Conservation (phyloP, 306 rosid genomes). For the Lithocarpus polystachyus region DNA sequence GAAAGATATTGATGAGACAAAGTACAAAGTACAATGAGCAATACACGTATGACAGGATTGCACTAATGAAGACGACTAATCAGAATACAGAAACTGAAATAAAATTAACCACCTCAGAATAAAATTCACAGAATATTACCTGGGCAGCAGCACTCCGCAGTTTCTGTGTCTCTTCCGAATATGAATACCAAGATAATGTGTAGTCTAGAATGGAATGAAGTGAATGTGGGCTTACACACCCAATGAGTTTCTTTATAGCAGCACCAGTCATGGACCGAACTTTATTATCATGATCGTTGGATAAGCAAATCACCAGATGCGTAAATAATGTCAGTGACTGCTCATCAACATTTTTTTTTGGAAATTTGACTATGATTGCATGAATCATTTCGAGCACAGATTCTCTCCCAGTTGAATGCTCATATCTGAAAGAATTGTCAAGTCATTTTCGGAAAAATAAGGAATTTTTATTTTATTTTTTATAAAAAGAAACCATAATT, state of each 20-base stretch:
- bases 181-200: constrained; percentile 78
- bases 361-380: constrained; percentile 70
- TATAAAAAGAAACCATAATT: neutral
- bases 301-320: constrained; percentile 80
- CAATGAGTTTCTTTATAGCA: constrained; percentile 66
- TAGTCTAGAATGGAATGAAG: constrained; percentile 58
- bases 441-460: neutral
- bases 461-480: neutral
- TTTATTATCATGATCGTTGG: constrained; percentile 66
- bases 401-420: constrained; percentile 80
- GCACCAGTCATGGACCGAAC: constrained; percentile 84
- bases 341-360: constrained; percentile 63
- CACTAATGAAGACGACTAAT: neutral
- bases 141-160: constrained; percentile 84
- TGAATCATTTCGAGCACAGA: constrained; percentile 91
- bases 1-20: neutral
- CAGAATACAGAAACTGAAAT: neutral
- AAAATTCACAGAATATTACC: constrained; percentile 40
- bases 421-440: constrained; percentile 56
- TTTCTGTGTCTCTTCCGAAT: constrained; percentile 62
- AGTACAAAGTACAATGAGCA: neutral
- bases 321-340: constrained; percentile 73
- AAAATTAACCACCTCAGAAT: neutral
- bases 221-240: constrained; percentile 47
- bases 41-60: neutral